Evolutionary conservation across 2,329 filamentous ascomycete species (phyloP), one percentile per base, ranked within the genome.

Genomic region (Chaetomium sp.): DNA sequence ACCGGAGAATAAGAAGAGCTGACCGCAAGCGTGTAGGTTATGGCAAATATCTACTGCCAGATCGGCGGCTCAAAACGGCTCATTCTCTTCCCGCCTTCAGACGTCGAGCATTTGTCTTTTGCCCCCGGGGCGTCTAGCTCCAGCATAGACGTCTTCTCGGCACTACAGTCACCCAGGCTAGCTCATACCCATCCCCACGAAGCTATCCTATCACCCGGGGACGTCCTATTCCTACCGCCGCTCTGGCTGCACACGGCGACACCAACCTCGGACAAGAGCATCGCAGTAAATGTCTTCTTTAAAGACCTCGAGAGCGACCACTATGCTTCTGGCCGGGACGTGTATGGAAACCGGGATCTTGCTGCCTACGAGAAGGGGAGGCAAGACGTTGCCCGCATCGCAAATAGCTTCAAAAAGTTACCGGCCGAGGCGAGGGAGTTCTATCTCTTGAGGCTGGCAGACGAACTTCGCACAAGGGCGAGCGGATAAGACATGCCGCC

Each of bases 201-300:
- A 75, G 88, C 87, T 0, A 71, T 82, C 0, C 79, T 97, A 4
- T 75, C 80, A 0, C 86, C 90, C 0, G 92, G 92, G 1, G 92
- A 96, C 64, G 83, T 93, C 2, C 78, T 97, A 9, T 94, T 91
- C 75, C 83, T 97, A 33, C 93, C 93, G 0, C 86, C 91, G 0
- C 82, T 95, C 70, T 97, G 93, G 93, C 82, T 91, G 13, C 93
- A 97, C 75, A 89, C 92, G 0, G 89, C 88, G 1, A 82, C 83
- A 0, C 87, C 89, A 0, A 80, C 76, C 0, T 78, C 83, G 8
- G 74, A 79, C 53, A 75, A 86, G 65, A 93, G 91, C 70, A 81
- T 96, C 8, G 91, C 91, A 0, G 88, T 97, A n/a, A 97, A 97
- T 74, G 85, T 94, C 31, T 97, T 97, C 79, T 97, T 96, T 78